Percentiles rank a stretch among this genome's conserved stretches.
phyloP scores from a whole-genome alignment of 805 yeast species.

The Cyberlindnera nakhonratchasimensis region DNA sequence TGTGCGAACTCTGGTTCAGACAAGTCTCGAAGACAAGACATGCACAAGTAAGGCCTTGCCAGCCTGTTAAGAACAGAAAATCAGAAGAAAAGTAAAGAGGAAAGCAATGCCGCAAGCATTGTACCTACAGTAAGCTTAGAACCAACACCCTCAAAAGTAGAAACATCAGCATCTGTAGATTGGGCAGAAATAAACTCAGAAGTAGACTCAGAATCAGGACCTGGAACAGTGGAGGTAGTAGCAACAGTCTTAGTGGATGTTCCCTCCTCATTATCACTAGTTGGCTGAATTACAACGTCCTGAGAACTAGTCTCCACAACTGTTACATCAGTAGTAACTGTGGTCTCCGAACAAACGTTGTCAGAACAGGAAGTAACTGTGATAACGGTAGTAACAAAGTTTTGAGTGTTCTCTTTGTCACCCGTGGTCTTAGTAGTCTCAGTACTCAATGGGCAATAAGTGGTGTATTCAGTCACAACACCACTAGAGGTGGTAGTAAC shows the following conservation, averaged over 20 bases:
- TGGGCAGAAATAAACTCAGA: slow-evolving; percentile 1
- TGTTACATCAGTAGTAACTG: neutral
- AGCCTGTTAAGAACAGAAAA: too few species aligned
- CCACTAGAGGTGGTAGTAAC: slow-evolving; percentile 31
- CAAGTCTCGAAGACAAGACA: too few species aligned
- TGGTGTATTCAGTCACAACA: slow-evolving; percentile 29
- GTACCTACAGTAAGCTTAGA: neutral
- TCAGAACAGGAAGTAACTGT: neutral
- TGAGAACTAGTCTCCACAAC: neutral
- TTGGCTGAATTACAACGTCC: neutral
- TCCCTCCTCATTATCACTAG: neutral
- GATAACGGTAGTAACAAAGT: neutral
- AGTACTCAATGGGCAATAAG: slow-evolving; percentile 17
- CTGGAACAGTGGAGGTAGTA: neutral
- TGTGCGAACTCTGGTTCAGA: too few species aligned
- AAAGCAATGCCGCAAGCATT: neutral
- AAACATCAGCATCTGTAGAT: neutral
- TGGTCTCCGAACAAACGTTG: neutral
- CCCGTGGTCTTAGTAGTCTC: neutral
- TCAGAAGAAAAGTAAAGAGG: neutral
- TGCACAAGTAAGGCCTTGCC: too few species aligned
- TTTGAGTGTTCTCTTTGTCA: neutral
- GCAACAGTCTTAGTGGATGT: neutral
- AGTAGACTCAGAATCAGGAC: neutral
- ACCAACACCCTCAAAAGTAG: slow-evolving; percentile 3